Conservation (phyloP, 495 filamentous ascomycete genomes). For the Bombardia bombarda region DNA sequence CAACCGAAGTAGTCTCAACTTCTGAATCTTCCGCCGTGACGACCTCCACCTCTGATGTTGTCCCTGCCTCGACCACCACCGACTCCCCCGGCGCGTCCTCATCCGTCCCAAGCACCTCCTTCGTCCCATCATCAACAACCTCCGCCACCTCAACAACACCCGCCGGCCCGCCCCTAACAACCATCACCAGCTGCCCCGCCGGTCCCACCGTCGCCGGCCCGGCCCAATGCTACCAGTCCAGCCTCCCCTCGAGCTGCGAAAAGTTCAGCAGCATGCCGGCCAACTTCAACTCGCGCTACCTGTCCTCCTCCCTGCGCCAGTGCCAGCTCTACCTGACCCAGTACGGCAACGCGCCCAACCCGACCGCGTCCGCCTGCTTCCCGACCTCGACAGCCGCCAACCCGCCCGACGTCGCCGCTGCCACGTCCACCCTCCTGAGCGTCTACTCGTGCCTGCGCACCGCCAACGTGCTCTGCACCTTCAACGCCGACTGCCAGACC, state of each 20-base stretch:
- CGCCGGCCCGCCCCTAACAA: background rate
- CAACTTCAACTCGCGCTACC: conserved; percentile 1
- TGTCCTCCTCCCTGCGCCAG: background rate
- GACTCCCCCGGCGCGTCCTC: background rate
- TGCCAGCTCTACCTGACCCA: background rate
- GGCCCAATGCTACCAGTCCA: background rate
- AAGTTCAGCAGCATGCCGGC: conserved; percentile 1
- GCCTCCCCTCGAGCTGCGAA: background rate
- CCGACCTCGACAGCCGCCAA: background rate
- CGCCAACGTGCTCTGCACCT: conserved; percentile 1
- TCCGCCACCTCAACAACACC: conserved; percentile 1
- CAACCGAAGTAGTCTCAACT: too few species aligned
- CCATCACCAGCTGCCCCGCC: conserved; percentile 5
- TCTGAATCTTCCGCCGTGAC: too few species aligned
- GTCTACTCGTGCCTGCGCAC: conserved; percentile 2
- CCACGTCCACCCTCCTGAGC: conserved; percentile 3
- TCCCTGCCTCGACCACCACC: background rate
- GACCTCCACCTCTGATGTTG: background rate
- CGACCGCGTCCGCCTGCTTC: conserved; percentile 2
- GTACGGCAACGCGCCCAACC: conserved; percentile 1
- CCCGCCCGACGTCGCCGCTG: background rate
- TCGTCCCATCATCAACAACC: background rate
- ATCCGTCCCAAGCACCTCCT: background rate
- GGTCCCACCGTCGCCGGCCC: background rate
- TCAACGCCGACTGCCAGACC: background rate